These are phyloP conservation scores for Pythium phragmitis DNA, from an alignment of 352 stramenopile genomes.

Conservation along the genomic window DNA sequence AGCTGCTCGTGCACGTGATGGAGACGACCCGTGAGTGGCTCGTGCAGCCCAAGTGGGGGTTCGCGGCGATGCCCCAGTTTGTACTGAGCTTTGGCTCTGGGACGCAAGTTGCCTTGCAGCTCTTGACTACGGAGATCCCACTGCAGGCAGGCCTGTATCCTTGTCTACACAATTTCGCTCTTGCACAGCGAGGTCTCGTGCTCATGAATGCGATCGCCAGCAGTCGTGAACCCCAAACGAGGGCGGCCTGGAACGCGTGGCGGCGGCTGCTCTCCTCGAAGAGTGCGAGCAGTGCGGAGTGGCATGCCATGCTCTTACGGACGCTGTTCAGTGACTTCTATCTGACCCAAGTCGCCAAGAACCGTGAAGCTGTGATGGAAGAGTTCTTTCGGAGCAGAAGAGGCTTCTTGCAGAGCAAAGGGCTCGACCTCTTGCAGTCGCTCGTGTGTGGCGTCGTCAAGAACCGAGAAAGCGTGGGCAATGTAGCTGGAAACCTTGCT, in stretches of 20 bases:
- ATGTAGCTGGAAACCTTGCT: conserved; percentile 33
- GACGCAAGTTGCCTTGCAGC: conserved; percentile 42
- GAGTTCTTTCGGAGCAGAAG: conserved; percentile 50
- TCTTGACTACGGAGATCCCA: conserved; percentile 49
- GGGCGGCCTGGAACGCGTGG: conserved; percentile 18
- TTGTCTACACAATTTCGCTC: conserved; percentile 39
- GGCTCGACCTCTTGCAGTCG: conserved; percentile 33
- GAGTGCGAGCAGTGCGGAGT: conserved; percentile 31
- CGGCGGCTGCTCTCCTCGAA: conserved; percentile 13
- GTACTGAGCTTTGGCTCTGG: conserved; percentile 65
- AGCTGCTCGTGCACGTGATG: conserved; percentile 54
- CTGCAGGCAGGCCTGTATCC: conserved; percentile 20
- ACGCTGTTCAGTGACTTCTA: conserved; percentile 66
- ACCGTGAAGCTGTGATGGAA: conserved; percentile 41
- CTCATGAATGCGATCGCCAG: conserved; percentile 44
- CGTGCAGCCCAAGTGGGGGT: conserved; percentile 66
- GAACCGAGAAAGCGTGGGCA: conserved; percentile 29
- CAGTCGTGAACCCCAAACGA: conserved; percentile 1
- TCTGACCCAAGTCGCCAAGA: conserved; percentile 47
- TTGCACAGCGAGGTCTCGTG: conserved; percentile 48
- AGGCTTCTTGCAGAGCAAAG: conserved; percentile 42
- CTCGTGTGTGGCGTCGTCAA: conserved; percentile 52
- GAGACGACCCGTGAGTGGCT: conserved; percentile 60
- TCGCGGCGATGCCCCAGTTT: conserved; percentile 63
- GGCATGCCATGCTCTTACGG: conserved; percentile 46